Evolutionary conservation across 768 basidiomycete species (phyloP).

Genomic region (Cystobasidium ongulense): DNA sequence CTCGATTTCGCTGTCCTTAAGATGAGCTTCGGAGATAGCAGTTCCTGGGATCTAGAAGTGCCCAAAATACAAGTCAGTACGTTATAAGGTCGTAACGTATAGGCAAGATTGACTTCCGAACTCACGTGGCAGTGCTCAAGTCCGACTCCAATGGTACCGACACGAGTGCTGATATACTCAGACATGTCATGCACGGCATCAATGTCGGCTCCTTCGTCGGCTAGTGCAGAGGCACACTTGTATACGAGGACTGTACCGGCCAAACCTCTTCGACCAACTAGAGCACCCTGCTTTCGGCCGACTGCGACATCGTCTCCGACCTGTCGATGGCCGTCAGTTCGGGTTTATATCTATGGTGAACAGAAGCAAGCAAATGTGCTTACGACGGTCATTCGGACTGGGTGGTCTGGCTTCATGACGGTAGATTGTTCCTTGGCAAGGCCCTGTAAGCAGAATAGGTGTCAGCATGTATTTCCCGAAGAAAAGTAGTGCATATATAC

Average conservation of each 20-base stretch:
- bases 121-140: constrained; percentile 48
- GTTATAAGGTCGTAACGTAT: not conserved
- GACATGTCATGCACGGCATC: constrained; percentile 45
- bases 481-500: not conserved
- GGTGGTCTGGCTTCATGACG: constrained; percentile 40
- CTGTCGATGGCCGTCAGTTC: not conserved
- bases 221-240: constrained; percentile 47
- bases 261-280: constrained; percentile 48
- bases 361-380: not conserved
- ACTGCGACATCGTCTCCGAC: constrained; percentile 49
- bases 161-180: constrained; percentile 40
- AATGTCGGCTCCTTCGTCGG: constrained; percentile 43
- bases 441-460: constrained; percentile 12
- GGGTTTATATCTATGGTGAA: not conserved
- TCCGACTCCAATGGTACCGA: constrained; percentile 47
- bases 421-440: constrained; percentile 43
- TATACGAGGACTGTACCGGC: constrained; percentile 48
- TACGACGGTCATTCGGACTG: constrained; percentile 27
- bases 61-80: not conserved
- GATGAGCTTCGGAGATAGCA: constrained; percentile 42
- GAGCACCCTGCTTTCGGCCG: constrained; percentile 44
- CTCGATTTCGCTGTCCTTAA: constrained; percentile 46
- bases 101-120: not conserved
- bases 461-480: not conserved
- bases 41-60: constrained; percentile 46